Evolutionary conservation across 2,329 filamentous ascomycete species (phyloP).

Genomic region (Colletotrichum paranaense): DNA sequence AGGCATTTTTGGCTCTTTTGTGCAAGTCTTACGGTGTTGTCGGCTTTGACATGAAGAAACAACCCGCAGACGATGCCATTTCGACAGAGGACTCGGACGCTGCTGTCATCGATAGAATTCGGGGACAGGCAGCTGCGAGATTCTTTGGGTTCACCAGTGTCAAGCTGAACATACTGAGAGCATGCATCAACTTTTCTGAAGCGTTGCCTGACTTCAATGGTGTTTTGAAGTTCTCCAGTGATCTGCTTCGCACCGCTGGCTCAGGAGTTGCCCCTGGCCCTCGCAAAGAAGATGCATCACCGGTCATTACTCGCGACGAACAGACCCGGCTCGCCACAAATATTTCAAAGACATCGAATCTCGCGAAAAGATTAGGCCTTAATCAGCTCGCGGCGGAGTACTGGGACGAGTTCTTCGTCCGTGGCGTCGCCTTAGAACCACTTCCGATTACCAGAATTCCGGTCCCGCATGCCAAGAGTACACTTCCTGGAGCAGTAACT

Average conservation of each 20-base stretch:
- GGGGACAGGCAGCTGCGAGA: constrained; percentile 67
- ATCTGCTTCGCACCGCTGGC: constrained; percentile 84
- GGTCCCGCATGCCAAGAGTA: constrained; percentile 71
- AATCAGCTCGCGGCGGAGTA: constrained; percentile 82
- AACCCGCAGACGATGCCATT: constrained; percentile 40
- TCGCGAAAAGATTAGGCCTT: constrained; percentile 81
- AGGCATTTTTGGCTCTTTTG: constrained; percentile 69
- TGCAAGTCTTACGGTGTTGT: constrained; percentile 75
- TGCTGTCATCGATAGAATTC: constrained; percentile 67
- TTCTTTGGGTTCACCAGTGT: constrained; percentile 81
- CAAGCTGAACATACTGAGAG: constrained; percentile 87
- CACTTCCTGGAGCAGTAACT: constrained; percentile 61
- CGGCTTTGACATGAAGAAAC: constrained; percentile 53
- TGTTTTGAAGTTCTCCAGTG: constrained; percentile 87
- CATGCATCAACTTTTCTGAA: constrained; percentile 95
- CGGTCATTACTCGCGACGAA: constrained; percentile 81
- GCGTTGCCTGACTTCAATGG: constrained; percentile 92
- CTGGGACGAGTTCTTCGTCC: constrained; percentile 95
- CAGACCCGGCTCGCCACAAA: constrained; percentile 87
- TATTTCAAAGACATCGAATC: constrained; percentile 83
- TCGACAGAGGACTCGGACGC: constrained; percentile 59
- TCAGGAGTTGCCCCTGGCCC: constrained; percentile 81
- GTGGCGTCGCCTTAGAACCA: constrained; percentile 78
- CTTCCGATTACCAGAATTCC: constrained; percentile 69
- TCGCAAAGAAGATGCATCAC: constrained; percentile 75